Evolutionary conservation across 805 yeast genomes (phyloP), one percentile per base, ranked within the genome.

Genomic region (Lachancea kluyveri): DNA sequence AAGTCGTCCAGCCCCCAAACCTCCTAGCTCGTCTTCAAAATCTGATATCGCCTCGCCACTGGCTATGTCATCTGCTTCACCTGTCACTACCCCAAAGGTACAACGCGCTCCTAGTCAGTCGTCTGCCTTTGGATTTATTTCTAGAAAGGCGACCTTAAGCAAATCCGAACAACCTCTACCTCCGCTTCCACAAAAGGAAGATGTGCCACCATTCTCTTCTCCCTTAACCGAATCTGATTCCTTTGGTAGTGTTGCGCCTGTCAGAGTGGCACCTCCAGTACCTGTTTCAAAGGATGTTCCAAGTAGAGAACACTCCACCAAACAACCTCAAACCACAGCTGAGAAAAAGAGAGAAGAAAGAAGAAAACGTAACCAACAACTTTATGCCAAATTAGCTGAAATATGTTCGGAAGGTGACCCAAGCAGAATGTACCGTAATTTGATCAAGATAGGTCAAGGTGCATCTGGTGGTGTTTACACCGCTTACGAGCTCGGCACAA

Each of bases 381-480:
- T 84, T 10, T 70, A 84, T 43, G 72, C 74, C 27, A 81, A 77
- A 46, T 65, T 92, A 30, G 67, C 72, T 35, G 74, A 77, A 23
- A 88, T 88, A 28, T 90, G 96, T 50, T 70, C 86, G 2, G 77
- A 74, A 19, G 92, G 88, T 6, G 94, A 92, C 59, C 98, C 98
- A 8, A 72, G 76, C 19, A 65, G 65, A 33, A 54, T 72, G 29
- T 92, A 84, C 57, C 64, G 67, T 26, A 78, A 77, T 50, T 66
- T 90, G 40, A 69, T 73, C 22, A 88, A 90, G 57, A 80, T 92
- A 42, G 99, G 99, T 1, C 98, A 92, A 62, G 98, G 99, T 51
- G 98, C 98, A 0, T 80, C 94, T 10, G 99, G 98, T 33, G 95
- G 95, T 23, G 99, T 92, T 18, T 92, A 79, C 50, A 85, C 92